Evolutionary conservation across 352 stramenopile species (phyloP).

Genomic region (Plasmopara halstedii): DNA sequence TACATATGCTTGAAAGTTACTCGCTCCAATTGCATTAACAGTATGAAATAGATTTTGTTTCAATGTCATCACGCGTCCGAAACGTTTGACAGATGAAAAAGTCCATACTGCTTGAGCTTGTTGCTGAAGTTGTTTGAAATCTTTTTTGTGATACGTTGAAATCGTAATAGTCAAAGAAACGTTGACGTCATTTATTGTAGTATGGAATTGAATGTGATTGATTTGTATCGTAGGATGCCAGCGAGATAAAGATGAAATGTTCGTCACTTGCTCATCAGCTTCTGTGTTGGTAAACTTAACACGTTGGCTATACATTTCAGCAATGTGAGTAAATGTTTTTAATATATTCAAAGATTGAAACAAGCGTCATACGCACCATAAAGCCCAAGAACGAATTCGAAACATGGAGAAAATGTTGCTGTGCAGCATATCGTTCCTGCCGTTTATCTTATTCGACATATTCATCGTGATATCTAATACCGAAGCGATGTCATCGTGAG

Average conservation of each 20-base stretch:
- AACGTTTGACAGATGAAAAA: conserved; percentile 2
- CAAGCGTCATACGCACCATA: conserved; percentile 1
- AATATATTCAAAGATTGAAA: not conserved
- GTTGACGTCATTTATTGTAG: conserved; percentile 1
- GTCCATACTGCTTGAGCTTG: conserved; percentile 5
- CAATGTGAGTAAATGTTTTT: not conserved
- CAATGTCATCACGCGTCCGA: not conserved
- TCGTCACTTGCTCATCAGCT: not conserved
- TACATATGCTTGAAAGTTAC: conserved; percentile 13
- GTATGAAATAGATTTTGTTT: not conserved
- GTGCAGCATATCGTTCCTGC: conserved; percentile 5
- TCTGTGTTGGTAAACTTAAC: not conserved
- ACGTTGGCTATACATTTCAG: not conserved
- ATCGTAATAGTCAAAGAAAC: conserved; percentile 2
- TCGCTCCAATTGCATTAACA: not conserved
- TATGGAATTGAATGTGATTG: conserved; percentile 1
- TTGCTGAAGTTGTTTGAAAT: not conserved
- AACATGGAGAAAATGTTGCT: not conserved
- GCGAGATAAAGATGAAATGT: not conserved
- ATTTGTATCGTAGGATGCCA: not conserved
- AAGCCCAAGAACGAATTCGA: not conserved
- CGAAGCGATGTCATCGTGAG: conserved; percentile 7
- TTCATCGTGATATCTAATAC: conserved; percentile 8
- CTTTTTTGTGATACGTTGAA: not conserved
- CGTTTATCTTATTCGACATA: conserved; percentile 6